Base-by-base conservation (phyloP, 192 early-diverging fungal genomes). In the Umbelopsis vinacea region DNA sequence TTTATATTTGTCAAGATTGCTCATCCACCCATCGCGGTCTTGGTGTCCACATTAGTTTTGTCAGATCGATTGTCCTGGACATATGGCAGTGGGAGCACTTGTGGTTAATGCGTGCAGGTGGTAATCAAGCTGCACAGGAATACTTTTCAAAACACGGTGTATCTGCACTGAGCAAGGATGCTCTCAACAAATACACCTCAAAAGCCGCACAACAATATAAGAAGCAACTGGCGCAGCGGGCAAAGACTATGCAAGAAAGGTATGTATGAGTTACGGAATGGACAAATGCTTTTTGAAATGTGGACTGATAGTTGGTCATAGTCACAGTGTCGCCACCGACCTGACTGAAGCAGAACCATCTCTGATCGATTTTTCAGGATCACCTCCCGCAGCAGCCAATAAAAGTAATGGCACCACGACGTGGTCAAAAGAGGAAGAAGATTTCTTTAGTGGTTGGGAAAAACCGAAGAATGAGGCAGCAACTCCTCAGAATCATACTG, bases 1-100 rank as follows among this genome's bases (percentile, higher is more conserved):
- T 97, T 33, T 99, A 97, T 76, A 85, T 99, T 66, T 99, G 97
- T 78, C 87, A 94, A 43, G 96, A 99, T 71, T 99, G 97, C 81
- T 97, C 96, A 19, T 91, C 96, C 4, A 92, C 94, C 11, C 97
- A 99, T 75, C 89, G 97, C 70, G 95, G 94, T 69, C 89, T 99
- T 80, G 97, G 97, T 46, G 97, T 99, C 23, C 97, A 99, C 77
- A 94, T 99, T 48, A 93, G 94, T n/a, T 99, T 98, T 91, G 96
- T 97, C 7, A 84, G 92, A 76, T 98, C 97, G 7, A 94, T 91
- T 5, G 81, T 87, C 22, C 82, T 99, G 24, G 97, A 99, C 69
- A 89, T 92, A 23, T 99, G 96, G 97, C 87, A 89, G 17, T 89
- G 97, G 86, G 93, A 97, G 75, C 97, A 99, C 79, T 87, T 99